Base-by-base conservation (phyloP, 345 rosid species). In the Carallia pectinifolia region DNA sequence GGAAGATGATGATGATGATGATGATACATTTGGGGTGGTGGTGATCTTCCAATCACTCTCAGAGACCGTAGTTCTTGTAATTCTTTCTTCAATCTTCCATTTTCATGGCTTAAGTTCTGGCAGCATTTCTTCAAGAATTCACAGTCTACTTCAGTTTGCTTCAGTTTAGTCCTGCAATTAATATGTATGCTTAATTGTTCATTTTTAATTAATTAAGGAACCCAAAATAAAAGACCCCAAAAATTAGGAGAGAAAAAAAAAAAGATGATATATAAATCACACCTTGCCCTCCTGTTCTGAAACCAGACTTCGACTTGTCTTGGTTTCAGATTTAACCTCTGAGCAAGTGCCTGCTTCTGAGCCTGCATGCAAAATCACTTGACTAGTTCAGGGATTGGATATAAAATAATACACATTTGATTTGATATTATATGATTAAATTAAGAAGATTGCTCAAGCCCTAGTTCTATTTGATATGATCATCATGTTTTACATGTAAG, bases 271-370 rank as follows among this genome's bases (percentile, higher is more conserved):
- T 12, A 1, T 12, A 10, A 30, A 56, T 8, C 31, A 48, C 16
- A 85, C 89, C 90, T 84, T 74, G 90, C 90, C 76, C 90, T 82
- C 75, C 90, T 78, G 75, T 86, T 86, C 55, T 86, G 90, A 65
- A 86, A 86, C 90, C 90, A 86, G 61, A 84, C 86, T 69, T 86
- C 90, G n/a, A 84, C 86, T 74, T 86, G 90, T 64, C 90, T 79
- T 53, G 90, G 76, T 52, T 76, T 80, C 68, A 86, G 63, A 34
- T 74, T 77, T 62, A 86, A 72, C 52, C 64, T 71, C 48, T 82
- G 76, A 13, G 87, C 90, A 19, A 84, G 75, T 66, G 81, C 56
- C 34, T 76, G 77, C 53, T 86, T 86, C 75, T 83, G 79, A 16
- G 71, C 71, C 90, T 86, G 78, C 70, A 62, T 34, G 23, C 58